phyloP scores from a whole-genome alignment of 805 yeast species.

The Ogataea pini region DNA sequence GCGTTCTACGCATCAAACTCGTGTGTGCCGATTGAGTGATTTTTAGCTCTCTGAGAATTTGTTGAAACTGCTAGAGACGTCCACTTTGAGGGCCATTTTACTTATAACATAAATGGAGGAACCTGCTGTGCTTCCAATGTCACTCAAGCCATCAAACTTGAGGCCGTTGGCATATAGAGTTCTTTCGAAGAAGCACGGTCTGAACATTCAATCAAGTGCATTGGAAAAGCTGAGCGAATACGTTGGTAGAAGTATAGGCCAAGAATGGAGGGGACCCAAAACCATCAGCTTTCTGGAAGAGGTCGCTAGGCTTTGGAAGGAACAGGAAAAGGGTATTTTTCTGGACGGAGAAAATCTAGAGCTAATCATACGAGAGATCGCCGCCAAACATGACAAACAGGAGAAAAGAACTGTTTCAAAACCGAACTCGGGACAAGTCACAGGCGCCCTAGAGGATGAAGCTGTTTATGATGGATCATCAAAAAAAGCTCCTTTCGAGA shows the following conservation, averaged over 20 bases:
- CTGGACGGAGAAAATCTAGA: conserved; percentile 72
- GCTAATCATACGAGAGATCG: conserved; percentile 60
- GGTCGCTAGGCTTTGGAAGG: conserved; percentile 82
- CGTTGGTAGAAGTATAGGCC: conserved; percentile 76
- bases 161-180: conserved; percentile 92
- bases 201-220: conserved; percentile 86
- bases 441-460: conserved; percentile 3
- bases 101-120: conserved; percentile 21
- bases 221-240: conserved; percentile 69
- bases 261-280: conserved; percentile 75
- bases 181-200: conserved; percentile 87
- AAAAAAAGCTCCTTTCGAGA: conserved; percentile 9
- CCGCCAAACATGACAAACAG: conserved; percentile 20
- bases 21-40: not conserved
- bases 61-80: not conserved
- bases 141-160: conserved; percentile 75
- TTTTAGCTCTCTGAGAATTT: not conserved
- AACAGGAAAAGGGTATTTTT: conserved; percentile 83
- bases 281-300: conserved; percentile 71
- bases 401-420: not conserved
- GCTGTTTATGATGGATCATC: conserved; percentile 5
- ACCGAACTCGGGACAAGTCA: conserved; percentile 11
- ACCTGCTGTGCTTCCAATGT: conserved; percentile 66
- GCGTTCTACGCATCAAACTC: conserved; percentile 3
- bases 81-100: too few species aligned